Conservation (phyloP, 257 asterid species). For the Jacaranda mimosifolia region DNA sequence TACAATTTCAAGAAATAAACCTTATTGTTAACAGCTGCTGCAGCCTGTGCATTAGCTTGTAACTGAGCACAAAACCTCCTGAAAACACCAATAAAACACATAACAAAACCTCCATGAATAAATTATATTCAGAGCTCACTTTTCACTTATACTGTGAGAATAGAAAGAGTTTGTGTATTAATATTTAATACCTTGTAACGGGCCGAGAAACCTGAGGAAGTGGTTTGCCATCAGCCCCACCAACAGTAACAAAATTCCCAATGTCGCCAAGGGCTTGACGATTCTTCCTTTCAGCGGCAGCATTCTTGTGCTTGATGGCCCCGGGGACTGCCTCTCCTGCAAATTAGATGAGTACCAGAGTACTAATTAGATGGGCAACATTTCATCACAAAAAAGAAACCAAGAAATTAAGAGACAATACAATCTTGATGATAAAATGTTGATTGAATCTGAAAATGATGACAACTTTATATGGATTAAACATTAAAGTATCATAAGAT, state of each 20-base stretch:
- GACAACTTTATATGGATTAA: not conserved
- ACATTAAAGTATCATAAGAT: too few relatives aligned
- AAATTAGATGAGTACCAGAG: not conserved
- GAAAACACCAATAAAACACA: conserved; percentile 14
- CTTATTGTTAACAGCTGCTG: conserved; percentile 62
- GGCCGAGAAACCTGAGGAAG: conserved; percentile 80
- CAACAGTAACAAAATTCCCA: conserved; percentile 71
- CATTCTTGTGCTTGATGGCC: conserved; percentile 67
- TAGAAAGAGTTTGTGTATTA: not conserved
- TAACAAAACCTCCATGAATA: not conserved
- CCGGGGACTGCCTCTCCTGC: conserved; percentile 66
- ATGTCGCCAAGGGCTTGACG: conserved; percentile 91
- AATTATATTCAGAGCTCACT: not conserved
- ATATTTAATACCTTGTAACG: conserved; percentile 68
- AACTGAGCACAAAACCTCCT: conserved; percentile 87
- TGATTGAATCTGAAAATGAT: not conserved
- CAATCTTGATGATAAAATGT: not conserved
- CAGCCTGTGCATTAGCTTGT: conserved; percentile 82
- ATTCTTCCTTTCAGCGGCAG: conserved; percentile 67
- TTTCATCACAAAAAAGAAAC: not conserved
- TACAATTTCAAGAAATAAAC: conserved; percentile 42
- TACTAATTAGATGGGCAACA: not conserved
- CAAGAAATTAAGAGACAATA: not conserved
- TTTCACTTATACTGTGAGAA: too few relatives aligned
- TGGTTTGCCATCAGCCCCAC: conserved; percentile 70